phyloP scores from a whole-genome alignment of 805 yeast species.

The Candida chilensis region DNA sequence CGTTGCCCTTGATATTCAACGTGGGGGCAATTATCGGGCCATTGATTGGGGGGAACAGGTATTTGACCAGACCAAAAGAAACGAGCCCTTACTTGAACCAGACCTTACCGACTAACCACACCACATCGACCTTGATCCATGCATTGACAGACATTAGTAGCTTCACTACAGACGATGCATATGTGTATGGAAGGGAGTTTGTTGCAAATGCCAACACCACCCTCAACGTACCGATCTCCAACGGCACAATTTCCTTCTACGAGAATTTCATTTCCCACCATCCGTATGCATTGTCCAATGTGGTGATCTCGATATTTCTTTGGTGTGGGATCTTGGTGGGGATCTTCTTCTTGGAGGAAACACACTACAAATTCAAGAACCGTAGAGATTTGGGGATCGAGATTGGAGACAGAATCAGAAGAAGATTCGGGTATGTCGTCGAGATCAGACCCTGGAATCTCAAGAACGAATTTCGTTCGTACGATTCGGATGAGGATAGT shows the following conservation, averaged over 20 bases:
- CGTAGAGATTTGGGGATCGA: conserved; percentile 35
- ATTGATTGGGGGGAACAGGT: conserved; percentile 41
- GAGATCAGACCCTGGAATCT: conserved; percentile 13
- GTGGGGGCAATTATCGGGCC: conserved; percentile 57
- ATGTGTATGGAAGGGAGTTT: too few relatives aligned
- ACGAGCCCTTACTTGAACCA: conserved; percentile 1
- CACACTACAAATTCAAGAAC: conserved; percentile 28
- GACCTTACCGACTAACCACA: too few relatives aligned
- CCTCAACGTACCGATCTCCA: conserved; percentile 10
- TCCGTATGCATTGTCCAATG: conserved; percentile 46
- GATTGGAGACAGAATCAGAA: conserved; percentile 25
- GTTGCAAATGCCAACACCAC: too few relatives aligned
- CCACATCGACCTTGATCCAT: too few relatives aligned
- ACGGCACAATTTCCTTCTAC: conserved; percentile 9
- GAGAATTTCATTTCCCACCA: conserved; percentile 18
- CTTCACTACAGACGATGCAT: too few relatives aligned
- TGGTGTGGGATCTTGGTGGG: conserved; percentile 24
- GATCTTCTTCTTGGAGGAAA: conserved; percentile 43
- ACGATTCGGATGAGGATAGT: too few relatives aligned
- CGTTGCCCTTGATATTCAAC: conserved; percentile 54
- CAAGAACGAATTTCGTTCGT: too few relatives aligned
- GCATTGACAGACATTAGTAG: too few relatives aligned
- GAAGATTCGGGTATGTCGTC: conserved; percentile 9
- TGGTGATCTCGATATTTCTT: conserved; percentile 31
- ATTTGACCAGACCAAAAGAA: conserved; percentile 35